A percentile compares a stretch with the other conserved stretches of the same genome.
Evolutionary conservation across 352 stramenopile species (phyloP).

Genomic region (Blastocystis sp.): DNA sequence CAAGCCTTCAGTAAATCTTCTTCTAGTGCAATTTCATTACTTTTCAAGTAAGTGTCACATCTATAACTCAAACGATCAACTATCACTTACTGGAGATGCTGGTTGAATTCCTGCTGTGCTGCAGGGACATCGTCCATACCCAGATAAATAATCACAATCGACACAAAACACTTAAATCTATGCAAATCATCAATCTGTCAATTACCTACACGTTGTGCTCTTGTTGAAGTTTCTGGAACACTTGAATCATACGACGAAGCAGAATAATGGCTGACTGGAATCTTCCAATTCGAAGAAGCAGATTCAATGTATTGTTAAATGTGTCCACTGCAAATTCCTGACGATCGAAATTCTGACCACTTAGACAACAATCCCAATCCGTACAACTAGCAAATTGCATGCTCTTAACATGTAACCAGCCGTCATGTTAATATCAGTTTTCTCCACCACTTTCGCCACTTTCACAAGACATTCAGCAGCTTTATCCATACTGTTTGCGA

Average conservation of each 20-base stretch:
- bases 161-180: constrained; percentile 68
- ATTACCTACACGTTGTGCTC: constrained; percentile 56
- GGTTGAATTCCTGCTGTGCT: constrained; percentile 64
- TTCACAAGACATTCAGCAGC: constrained; percentile 67
- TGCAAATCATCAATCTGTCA: not conserved
- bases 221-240: constrained; percentile 62
- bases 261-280: constrained; percentile 62
- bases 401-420: constrained; percentile 49
- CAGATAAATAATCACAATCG: constrained; percentile 65
- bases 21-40: constrained; percentile 46
- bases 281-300: constrained; percentile 47
- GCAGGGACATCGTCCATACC: constrained; percentile 21
- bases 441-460: constrained; percentile 37
- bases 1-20: constrained; percentile 66
- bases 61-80: not conserved
- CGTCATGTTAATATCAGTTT: constrained; percentile 52
- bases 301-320: constrained; percentile 68
- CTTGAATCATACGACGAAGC: constrained; percentile 54
- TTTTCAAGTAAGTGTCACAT: constrained; percentile 34
- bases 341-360: constrained; percentile 54
- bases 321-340: constrained; percentile 66
- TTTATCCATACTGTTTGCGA: constrained; percentile 49
- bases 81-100: constrained; percentile 46
- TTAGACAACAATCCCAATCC: not conserved
- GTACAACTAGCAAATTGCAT: constrained; percentile 64